Percentiles rank a stretch among this genome's conserved stretches.
phyloP scores from a whole-genome alignment of 306 rosid species.

The Notholithocarpus densiflorus region DNA sequence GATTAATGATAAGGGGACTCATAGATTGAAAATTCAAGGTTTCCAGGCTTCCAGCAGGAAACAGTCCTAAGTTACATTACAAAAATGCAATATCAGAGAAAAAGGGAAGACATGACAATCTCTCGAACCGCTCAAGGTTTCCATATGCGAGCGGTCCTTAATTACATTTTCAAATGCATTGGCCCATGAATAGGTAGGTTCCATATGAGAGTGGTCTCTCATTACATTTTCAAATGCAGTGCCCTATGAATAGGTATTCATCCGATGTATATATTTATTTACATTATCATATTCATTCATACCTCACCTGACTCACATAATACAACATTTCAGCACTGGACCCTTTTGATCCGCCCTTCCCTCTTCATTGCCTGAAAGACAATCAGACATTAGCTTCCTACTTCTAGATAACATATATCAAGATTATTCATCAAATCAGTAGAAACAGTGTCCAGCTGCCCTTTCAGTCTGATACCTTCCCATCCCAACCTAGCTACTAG shows the following conservation, averaged over 20 bases:
- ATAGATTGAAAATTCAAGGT: constrained; percentile 3
- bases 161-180: constrained; percentile 43
- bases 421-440: neutral
- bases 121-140: constrained; percentile 37
- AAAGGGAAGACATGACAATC: constrained; percentile 6
- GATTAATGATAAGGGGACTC: neutral
- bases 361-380: constrained; percentile 72
- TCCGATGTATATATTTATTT: constrained; percentile 41
- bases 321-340: constrained; percentile 80
- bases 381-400: constrained; percentile 17
- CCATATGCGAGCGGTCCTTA: constrained; percentile 28
- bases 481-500: neutral
- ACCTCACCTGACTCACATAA: constrained; percentile 54
- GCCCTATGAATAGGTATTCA: constrained; percentile 35
- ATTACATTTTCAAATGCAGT: constrained; percentile 44
- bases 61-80: constrained; percentile 18
- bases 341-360: constrained; percentile 90
- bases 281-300: constrained; percentile 34
- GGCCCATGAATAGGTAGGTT: constrained; percentile 40
- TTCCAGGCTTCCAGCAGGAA: neutral
- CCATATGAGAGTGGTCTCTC: constrained; percentile 28
- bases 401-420: neutral
- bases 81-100: constrained; percentile 12
- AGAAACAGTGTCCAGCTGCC: neutral
- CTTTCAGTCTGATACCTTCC: neutral